These are phyloP conservation scores for Asterochloris sp. DNA, from an alignment of 139 green algal species.

Conservation along the genomic window DNA sequence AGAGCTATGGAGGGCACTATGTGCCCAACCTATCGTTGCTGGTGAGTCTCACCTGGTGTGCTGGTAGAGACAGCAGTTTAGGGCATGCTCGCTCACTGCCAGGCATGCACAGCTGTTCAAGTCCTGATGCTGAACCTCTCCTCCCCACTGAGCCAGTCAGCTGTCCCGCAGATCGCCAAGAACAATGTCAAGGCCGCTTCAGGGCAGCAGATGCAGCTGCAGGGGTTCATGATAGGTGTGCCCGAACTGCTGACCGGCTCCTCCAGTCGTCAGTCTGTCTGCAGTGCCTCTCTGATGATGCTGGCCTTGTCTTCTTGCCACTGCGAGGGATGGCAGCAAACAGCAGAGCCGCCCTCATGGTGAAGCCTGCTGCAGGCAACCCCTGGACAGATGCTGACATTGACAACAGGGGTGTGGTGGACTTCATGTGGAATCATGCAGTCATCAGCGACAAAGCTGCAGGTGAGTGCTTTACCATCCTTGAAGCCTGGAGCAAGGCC, in stretches of 20 bases:
- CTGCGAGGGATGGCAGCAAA: not conserved
- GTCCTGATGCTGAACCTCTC: too few relatives aligned
- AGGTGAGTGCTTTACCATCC: conserved; percentile 16
- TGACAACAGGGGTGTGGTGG: conserved; percentile 72
- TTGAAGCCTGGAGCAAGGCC: conserved; percentile 50
- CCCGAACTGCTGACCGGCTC: too few relatives aligned
- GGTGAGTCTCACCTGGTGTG: not conserved
- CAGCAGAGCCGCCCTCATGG: not conserved
- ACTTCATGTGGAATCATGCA: conserved; percentile 74
- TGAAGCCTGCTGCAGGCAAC: conserved; percentile 52
- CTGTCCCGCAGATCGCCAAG: too few relatives aligned
- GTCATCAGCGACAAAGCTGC: conserved; percentile 47
- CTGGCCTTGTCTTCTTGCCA: not conserved
- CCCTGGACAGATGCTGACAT: conserved; percentile 71
- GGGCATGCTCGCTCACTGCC: conserved; percentile 5
- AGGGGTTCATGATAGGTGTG: conserved; percentile 56
- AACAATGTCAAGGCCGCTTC: too few relatives aligned
- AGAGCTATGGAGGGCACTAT: conserved; percentile 65
- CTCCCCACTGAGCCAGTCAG: too few relatives aligned
- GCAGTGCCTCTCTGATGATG: not conserved
- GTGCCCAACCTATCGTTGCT: conserved; percentile 35
- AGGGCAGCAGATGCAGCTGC: conserved; percentile 46
- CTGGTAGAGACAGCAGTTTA: not conserved
- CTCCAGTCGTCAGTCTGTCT: not conserved
- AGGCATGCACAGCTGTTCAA: not conserved